These are phyloP conservation scores for Trichoderma gracile DNA, from an alignment of 2,329 filamentous ascomycete species.

Conservation along the genomic window DNA sequence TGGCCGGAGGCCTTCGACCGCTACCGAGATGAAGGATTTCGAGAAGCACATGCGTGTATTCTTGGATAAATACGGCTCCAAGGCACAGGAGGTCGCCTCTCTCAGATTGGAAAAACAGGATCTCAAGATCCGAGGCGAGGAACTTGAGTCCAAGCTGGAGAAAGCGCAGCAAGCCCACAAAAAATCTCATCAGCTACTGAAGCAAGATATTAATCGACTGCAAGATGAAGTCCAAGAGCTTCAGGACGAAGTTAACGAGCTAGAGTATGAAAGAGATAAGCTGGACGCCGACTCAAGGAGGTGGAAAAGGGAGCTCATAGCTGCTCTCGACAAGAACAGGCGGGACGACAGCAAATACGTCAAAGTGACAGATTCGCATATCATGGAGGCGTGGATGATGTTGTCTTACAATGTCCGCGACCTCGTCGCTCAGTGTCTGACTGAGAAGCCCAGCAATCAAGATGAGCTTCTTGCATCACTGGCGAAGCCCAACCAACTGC, in stretches of 20 bases:
- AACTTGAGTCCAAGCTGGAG: neutral
- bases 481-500: too few species aligned
- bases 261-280: too few species aligned
- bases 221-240: too few species aligned
- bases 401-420: conserved; percentile 9
- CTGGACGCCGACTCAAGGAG: too few species aligned
- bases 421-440: neutral
- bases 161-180: neutral
- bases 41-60: neutral
- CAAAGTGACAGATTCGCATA: conserved; percentile 8
- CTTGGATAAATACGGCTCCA: neutral
- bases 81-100: neutral
- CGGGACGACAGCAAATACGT: neutral
- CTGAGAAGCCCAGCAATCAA: neutral
- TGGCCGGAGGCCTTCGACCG: neutral
- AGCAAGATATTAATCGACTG: neutral
- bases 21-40: neutral
- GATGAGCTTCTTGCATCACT: neutral
- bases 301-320: neutral
- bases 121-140: too few species aligned
- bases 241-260: too few species aligned
- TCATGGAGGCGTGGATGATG: neutral
- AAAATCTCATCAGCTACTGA: neutral
- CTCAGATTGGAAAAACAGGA: neutral
- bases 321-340: neutral